Evolutionary conservation across 306 rosid genomes (phyloP), one percentile per base, ranked within the genome.

Genomic region (Fragaria iinumae): DNA sequence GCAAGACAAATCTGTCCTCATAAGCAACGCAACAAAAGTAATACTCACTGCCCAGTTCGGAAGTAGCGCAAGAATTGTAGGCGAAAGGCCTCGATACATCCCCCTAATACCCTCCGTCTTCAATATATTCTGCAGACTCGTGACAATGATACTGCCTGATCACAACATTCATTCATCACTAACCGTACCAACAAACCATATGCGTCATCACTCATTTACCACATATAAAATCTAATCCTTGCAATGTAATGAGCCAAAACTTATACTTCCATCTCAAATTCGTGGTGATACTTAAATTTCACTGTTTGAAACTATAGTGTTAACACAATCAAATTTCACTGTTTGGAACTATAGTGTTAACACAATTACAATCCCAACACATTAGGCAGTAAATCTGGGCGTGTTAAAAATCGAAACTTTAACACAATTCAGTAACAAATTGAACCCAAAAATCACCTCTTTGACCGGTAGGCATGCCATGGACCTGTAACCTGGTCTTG

Each of bases 11-110:
- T 13, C 16, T 63, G 11, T 64, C 39, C 44, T 6, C 20, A 34
- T 64, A 3, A 32, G 9, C 25, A 56, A 20, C 21, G 36, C 48
- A 47, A 6, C 74, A 74, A 63, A 77, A 78, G 36, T 12, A 83
- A 84, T 43, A 92, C 97, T 86, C 91, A 95, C 99, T 11, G 97
- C 97, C 99, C 97, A 95, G 69, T 90, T 95, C 68, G 99, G 97
- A 86, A 95, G 99, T 76, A 92, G 82, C 11, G 99, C 98, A n/a
- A 95, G 71, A 80, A 95, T 77, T 67, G 96, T 95, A 34, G 98
- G 98, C 49, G 98, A 90, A 82, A 95, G 98, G 75, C 98, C 98
- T 50, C 96, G 92, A 83, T 92, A 95, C 92, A 95, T 27, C 76
- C 99, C 99, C 88, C 82, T 83, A 73, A 92, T 76, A 80, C 99